phyloP scores from a whole-genome alignment of 129 eudicot genomes.

The Sambucus nigra region DNA sequence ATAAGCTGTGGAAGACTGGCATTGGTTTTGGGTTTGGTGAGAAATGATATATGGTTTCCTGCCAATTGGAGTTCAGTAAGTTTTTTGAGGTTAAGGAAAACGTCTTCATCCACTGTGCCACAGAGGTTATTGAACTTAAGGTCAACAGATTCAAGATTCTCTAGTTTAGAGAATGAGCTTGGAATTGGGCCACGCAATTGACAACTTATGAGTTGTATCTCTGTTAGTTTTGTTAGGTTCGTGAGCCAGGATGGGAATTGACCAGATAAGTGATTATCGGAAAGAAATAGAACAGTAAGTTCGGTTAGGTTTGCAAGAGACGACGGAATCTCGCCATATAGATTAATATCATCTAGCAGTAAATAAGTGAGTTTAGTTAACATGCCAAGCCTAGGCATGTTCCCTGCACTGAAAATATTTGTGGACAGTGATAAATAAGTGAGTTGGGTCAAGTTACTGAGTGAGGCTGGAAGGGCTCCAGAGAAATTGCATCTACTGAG shows the following conservation, averaged over 20 bases:
- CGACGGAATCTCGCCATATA: conserved; percentile 12
- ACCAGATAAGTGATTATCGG: not conserved
- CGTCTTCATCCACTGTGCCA: conserved; percentile 12
- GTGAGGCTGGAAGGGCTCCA: not conserved
- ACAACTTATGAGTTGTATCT: not conserved
- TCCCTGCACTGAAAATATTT: not conserved
- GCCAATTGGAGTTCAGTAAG: conserved; percentile 4
- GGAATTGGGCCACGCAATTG: conserved; percentile 19
- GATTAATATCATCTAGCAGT: not conserved
- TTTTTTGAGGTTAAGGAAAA: conserved; percentile 10
- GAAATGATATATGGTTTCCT: conserved; percentile 4
- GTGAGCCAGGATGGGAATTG: conserved; percentile 19
- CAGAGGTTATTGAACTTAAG: conserved; percentile 7
- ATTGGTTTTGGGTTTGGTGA: conserved; percentile 4
- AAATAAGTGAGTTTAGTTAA: conserved; percentile 8
- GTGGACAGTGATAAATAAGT: not conserved
- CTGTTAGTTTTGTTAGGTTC: conserved; percentile 14
- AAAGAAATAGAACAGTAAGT: not conserved
- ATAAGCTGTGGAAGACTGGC: not conserved
- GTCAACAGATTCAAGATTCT: not conserved
- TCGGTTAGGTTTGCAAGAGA: conserved; percentile 26
- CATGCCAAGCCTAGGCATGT: conserved; percentile 10
- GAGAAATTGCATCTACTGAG: not conserved
- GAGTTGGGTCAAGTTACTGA: not conserved
- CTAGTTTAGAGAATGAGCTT: conserved; percentile 13